Evolutionary conservation across 306 rosid species (phyloP).

Genomic region (Cucurbita pepo): DNA sequence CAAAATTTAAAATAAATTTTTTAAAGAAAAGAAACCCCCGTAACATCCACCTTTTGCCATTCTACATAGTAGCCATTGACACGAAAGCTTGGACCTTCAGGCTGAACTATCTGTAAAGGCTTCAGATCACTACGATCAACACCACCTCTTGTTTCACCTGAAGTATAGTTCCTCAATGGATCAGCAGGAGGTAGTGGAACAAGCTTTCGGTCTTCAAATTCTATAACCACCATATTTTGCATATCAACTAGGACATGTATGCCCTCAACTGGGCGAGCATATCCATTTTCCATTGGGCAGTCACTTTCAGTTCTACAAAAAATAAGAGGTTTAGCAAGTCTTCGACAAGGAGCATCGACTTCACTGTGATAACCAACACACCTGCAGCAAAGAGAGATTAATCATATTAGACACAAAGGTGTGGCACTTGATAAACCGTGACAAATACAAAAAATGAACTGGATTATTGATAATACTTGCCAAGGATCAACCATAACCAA

Average conservation of each 20-base stretch:
- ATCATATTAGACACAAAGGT: background rate
- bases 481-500: conserved; percentile 92
- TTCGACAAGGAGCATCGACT: conserved; percentile 66
- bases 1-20: background rate
- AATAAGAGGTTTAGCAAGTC: conserved; percentile 80
- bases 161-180: conserved; percentile 82
- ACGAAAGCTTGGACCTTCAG: conserved; percentile 95
- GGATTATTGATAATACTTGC: conserved; percentile 16
- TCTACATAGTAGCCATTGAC: conserved; percentile 63
- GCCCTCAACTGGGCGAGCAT: conserved; percentile 92
- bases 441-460: background rate
- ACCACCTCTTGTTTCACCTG: conserved; percentile 85
- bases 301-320: conserved; percentile 89
- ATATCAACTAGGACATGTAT: conserved; percentile 66
- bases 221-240: conserved; percentile 80
- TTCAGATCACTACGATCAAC: conserved; percentile 82
- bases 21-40: background rate
- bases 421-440: background rate
- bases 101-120: conserved; percentile 65
- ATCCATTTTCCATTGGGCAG: conserved; percentile 95
- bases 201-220: conserved; percentile 81
- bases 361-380: conserved; percentile 77
- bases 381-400: conserved; percentile 29
- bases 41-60: conserved; percentile 75
- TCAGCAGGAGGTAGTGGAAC: conserved; percentile 92